Percentiles rank a stretch among this genome's conserved stretches.
phyloP scores from a whole-genome alignment of 2,329 filamentous ascomycete species.

The Alternaria arbusti region DNA sequence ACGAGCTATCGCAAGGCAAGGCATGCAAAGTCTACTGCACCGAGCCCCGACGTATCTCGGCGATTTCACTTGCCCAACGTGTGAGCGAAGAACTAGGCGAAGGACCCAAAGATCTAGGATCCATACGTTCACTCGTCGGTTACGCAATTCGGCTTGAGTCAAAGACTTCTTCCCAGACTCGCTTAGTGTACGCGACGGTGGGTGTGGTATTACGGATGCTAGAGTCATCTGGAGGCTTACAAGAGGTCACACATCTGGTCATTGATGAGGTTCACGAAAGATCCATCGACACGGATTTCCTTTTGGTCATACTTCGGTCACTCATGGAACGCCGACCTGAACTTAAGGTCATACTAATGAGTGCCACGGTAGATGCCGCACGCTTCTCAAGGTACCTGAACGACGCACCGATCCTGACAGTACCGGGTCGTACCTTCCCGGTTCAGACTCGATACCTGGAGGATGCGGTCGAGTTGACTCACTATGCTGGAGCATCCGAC shows the following conservation, averaged over 20 bases:
- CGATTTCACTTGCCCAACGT: slow-evolving; percentile 88
- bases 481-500: slow-evolving; percentile 60
- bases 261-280: slow-evolving; percentile 97
- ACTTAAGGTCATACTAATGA: slow-evolving; percentile 95
- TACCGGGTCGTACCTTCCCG: slow-evolving; percentile 92
- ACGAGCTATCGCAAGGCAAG: slow-evolving; percentile 80
- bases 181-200: slow-evolving; percentile 85
- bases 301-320: slow-evolving; percentile 88
- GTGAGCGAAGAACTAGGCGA: slow-evolving; percentile 97
- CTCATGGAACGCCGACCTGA: slow-evolving; percentile 78
- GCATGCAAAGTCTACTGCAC: slow-evolving; percentile 94
- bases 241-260: slow-evolving; percentile 89
- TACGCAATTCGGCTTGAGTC: slow-evolving; percentile 94
- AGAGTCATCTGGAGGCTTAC: slow-evolving; percentile 83
- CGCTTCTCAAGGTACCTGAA: slow-evolving; percentile 89
- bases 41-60: slow-evolving; percentile 92
- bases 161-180: slow-evolving; percentile 80
- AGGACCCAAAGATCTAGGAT: slow-evolving; percentile 79
- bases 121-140: slow-evolving; percentile 81
- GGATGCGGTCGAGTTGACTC: slow-evolving; percentile 87
- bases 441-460: slow-evolving; percentile 88
- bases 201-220: slow-evolving; percentile 98
- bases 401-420: slow-evolving; percentile 83
- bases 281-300: slow-evolving; percentile 92
- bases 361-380: slow-evolving; percentile 91